Evolutionary conservation across 257 asterid species (phyloP).

Genomic region (Solanum boliviense): DNA sequence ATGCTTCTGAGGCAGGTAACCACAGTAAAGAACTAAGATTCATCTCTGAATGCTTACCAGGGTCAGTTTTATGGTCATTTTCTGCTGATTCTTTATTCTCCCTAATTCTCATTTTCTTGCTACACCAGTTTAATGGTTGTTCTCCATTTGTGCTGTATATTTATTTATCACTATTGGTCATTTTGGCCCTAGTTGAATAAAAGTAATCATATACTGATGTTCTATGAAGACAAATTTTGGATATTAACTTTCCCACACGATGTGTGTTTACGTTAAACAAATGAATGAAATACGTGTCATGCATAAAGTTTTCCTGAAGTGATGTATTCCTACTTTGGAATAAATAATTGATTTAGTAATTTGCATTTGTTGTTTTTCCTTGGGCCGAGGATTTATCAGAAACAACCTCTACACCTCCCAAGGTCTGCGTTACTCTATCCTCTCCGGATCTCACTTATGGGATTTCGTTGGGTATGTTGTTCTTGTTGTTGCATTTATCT

Average conservation of each 20-base stretch:
- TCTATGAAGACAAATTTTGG: not conserved
- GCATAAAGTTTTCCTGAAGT: not conserved
- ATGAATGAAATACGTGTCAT: not conserved
- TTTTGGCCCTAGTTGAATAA: not conserved
- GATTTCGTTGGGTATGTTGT: not conserved
- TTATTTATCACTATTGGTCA: not conserved
- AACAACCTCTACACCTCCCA: not conserved
- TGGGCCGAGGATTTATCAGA: not conserved
- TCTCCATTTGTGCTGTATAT: not conserved
- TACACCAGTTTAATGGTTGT: not conserved
- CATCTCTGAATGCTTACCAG: not conserved
- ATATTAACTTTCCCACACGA: not conserved
- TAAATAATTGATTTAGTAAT: not conserved
- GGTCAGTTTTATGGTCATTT: not conserved
- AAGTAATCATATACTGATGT: not conserved
- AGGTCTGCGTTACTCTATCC: not conserved
- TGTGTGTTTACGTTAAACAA: not conserved
- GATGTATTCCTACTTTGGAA: not conserved
- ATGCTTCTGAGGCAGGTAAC: slow-evolving; percentile 91
- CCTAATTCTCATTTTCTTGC: not conserved
- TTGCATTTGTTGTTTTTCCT: not conserved
- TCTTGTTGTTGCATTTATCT: not conserved
- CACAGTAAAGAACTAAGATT: slow-evolving; percentile 49
- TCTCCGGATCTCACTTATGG: not conserved
- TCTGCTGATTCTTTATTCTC: not conserved